phyloP scores from a whole-genome alignment of 176 grass and related monocot genomes.

The Cymbopogon citratus region DNA sequence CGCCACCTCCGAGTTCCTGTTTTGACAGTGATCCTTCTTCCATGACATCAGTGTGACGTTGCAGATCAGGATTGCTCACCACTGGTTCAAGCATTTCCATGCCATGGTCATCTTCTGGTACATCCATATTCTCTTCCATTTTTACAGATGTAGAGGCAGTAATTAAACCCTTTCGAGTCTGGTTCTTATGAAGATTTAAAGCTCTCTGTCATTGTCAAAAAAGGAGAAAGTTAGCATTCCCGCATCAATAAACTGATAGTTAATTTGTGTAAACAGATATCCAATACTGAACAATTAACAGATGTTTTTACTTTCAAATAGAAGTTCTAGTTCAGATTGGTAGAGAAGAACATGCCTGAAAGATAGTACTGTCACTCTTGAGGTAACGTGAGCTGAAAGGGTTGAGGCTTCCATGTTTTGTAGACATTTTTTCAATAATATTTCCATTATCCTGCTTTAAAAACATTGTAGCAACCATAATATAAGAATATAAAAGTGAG shows the following conservation, averaged over 20 bases:
- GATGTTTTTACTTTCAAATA: not conserved
- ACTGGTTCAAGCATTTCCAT: constrained; percentile 14
- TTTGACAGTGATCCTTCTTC: constrained; percentile 24
- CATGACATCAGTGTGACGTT: not conserved
- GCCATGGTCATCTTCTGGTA: constrained; percentile 22
- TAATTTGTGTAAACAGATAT: not conserved
- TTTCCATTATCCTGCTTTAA: constrained; percentile 34
- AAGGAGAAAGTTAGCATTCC: constrained; percentile 11
- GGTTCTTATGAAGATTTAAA: constrained; percentile 66
- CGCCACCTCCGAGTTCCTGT: constrained; percentile 2
- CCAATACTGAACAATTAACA: not conserved
- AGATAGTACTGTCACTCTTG: constrained; percentile 42
- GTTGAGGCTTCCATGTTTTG: constrained; percentile 36
- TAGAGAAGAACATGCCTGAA: constrained; percentile 50
- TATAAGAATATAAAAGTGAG: constrained; percentile 26
- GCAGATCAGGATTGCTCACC: constrained; percentile 16
- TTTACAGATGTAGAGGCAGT: not conserved
- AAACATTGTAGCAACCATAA: constrained; percentile 17
- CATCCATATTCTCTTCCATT: constrained; percentile 34
- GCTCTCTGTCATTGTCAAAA: constrained; percentile 64
- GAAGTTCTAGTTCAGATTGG: constrained; percentile 8
- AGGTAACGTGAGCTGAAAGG: constrained; percentile 58
- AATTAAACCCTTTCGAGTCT: constrained; percentile 29
- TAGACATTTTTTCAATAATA: constrained; percentile 24
- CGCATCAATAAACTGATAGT: constrained; percentile 6